Conservation (phyloP, 345 rosid genomes). For the Aquilaria yunnanensis region DNA sequence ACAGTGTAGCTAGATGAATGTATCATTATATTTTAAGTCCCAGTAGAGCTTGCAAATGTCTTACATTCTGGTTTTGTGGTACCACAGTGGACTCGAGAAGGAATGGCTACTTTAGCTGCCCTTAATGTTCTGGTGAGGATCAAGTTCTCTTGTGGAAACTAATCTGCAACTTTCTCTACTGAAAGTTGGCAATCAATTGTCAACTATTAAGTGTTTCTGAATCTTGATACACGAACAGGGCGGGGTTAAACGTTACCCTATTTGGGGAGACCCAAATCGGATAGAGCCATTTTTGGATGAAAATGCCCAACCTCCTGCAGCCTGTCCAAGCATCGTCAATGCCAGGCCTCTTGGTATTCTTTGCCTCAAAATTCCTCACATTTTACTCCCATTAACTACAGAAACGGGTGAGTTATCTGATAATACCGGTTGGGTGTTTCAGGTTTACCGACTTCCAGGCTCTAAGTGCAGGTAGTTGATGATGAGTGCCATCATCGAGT, state of each 20-base stretch:
- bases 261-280: conserved; percentile 71
- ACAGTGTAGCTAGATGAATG: too few species aligned
- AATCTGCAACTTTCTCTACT: not conserved
- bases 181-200: not conserved
- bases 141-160: not conserved
- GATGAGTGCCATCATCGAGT: too few species aligned
- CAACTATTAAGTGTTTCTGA: not conserved
- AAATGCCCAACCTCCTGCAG: conserved; percentile 74
- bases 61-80: conserved; percentile 5
- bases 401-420: not conserved
- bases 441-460: conserved; percentile 85
- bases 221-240: conserved; percentile 36
- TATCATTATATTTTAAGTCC: too few species aligned
- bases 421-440: conserved; percentile 15
- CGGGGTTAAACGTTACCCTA: conserved; percentile 82
- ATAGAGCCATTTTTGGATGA: conserved; percentile 79
- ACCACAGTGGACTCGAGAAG: conserved; percentile 97
- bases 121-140: conserved; percentile 75
- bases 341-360: conserved; percentile 59
- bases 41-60: not conserved
- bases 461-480: conserved; percentile 27
- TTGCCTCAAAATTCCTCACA: not conserved
- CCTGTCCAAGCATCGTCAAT: conserved; percentile 87
- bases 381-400: not conserved
- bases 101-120: conserved; percentile 96